phyloP scores from a whole-genome alignment of 345 rosid genomes.

The Pistacia integerrima region DNA sequence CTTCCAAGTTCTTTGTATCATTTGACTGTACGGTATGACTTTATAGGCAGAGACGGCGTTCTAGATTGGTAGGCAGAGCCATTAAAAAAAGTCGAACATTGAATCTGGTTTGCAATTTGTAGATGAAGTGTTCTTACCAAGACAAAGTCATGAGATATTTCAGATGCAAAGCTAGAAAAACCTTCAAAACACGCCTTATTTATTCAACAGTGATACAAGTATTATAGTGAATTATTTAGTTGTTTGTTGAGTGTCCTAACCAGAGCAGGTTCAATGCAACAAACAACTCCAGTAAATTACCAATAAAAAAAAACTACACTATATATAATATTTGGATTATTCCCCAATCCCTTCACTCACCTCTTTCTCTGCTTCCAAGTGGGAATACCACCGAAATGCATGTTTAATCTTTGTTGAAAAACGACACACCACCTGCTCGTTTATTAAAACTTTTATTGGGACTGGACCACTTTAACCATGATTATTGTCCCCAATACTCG shows the following conservation, averaged over 20 bases:
- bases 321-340: neutral
- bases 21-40: conserved; percentile 22
- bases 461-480: neutral
- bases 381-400: neutral
- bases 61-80: conserved; percentile 11
- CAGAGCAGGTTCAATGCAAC: neutral
- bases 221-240: too few relatives aligned
- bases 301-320: too few relatives aligned
- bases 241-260: too few relatives aligned
- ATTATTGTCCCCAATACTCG: neutral
- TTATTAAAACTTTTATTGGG: neutral
- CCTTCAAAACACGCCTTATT: neutral
- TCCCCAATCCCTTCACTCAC: too few relatives aligned
- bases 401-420: neutral
- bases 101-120: neutral
- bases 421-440: neutral
- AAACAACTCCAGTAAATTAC: too few relatives aligned
- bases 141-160: neutral
- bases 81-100: neutral
- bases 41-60: neutral
- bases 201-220: neutral
- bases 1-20: conserved; percentile 7
- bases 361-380: neutral
- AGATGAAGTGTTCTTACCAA: neutral
- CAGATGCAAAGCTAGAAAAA: neutral